These are phyloP conservation scores for Chloranthus sessilifolius DNA, from an alignment of 164 flowering plant genomes.

Conservation along the genomic window DNA sequence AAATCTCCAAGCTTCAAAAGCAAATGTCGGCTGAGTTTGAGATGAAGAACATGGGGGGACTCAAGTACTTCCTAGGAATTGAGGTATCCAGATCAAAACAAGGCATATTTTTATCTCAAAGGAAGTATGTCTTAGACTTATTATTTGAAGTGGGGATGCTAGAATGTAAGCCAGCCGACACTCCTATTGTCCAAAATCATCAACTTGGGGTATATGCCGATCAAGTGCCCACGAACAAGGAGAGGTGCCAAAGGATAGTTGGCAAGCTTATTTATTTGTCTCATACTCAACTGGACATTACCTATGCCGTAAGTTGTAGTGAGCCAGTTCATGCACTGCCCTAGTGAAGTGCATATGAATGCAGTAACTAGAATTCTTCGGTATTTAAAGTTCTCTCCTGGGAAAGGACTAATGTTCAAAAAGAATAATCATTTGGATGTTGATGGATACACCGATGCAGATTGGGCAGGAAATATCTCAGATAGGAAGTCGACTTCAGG, in stretches of 20 bases:
- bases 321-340: constrained; percentile 3
- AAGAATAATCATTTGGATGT: too few relatives aligned
- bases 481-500: too few relatives aligned
- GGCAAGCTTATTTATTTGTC: constrained; percentile 9
- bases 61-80: background rate
- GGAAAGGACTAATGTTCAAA: too few relatives aligned
- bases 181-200: background rate
- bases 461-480: too few relatives aligned
- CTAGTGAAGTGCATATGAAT: constrained; percentile 3
- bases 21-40: constrained; percentile 5
- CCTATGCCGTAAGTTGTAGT: constrained; percentile 2
- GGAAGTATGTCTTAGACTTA: background rate
- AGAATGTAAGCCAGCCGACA: background rate
- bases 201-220: background rate
- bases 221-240: constrained; percentile 7
- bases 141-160: background rate
- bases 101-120: constrained; percentile 1
- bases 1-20: constrained; percentile 1
- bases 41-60: background rate
- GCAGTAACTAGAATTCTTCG: constrained; percentile 8
- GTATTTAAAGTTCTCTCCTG: background rate
- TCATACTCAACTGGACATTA: too few relatives aligned
- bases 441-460: too few relatives aligned
- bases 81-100: constrained; percentile 1
- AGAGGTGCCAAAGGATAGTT: constrained; percentile 9